Base-by-base conservation (phyloP, 768 basidiomycete genomes). In the Tricholoma terreum region DNA sequence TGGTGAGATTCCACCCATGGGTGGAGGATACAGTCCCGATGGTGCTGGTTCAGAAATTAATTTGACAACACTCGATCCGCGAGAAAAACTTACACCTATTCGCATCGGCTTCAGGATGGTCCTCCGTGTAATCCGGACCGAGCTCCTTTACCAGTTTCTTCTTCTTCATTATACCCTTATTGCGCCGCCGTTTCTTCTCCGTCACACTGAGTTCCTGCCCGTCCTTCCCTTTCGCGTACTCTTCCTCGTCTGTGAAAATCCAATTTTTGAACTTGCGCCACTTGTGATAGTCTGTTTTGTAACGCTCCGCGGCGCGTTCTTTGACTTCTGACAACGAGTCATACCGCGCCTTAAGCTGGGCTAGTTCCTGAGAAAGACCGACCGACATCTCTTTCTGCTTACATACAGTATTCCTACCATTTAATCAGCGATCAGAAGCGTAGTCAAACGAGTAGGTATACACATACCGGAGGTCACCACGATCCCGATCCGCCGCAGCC, bases 271-370 rank as follows among this genome's bases (percentile, higher is more conserved):
- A 74, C 14, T 62, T 64, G 42, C 69, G 69, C 82, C 83, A 87
- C 56, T 75, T 80, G 65, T 77, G 77, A 68, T 78, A 84, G 65
- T 87, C 81, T 17, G 59, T 57, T 58, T 79, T 76, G 67, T 83
- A 83, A 17, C 76, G 77, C 19, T 67, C 72, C 10, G 75, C 75
- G 11, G 78, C 78, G 1, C 79, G 75, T 51, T 77, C 73, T 54
- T 79, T 78, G 27, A 74, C 71, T 36, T 72, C 70, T 5, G 69
- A 58, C 1, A 88, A 70, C 0, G 71, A 73, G 38, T 83, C 80
- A 55, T 81, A 84, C 11, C 75, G 75, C 33, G 52, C 62, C 54
- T 76, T 63, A 2, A 84, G 68, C 8, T 73, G 62, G 0, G 67
- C 60, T 6, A 79, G 63, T 59, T 78, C 73, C 43, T 54, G 45